These are phyloP conservation scores for Tylopilus sp. DNA, from an alignment of 768 basidiomycete species.

Conservation along the genomic window DNA sequence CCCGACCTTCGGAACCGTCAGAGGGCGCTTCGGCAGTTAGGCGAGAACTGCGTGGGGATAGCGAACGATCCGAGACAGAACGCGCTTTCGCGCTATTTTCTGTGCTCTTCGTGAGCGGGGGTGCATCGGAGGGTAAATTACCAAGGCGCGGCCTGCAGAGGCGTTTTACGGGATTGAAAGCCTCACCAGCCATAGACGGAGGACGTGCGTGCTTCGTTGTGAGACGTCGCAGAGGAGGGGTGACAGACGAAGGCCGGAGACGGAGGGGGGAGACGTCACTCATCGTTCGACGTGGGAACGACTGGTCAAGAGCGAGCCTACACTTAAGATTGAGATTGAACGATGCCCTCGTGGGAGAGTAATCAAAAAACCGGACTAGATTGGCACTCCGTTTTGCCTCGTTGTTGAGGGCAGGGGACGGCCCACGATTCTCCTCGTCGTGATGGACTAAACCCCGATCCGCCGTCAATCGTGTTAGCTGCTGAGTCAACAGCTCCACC, in stretches of 20 bases:
- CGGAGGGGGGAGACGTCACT: slow-evolving; percentile 35
- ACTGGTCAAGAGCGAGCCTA: slow-evolving; percentile 25
- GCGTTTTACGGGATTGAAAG: slow-evolving; percentile 29
- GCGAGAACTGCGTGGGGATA: slow-evolving; percentile 24
- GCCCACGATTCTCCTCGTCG: slow-evolving; percentile 16
- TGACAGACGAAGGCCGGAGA: slow-evolving; percentile 29
- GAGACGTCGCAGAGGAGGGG: slow-evolving; percentile 26
- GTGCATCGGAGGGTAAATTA: slow-evolving; percentile 15
- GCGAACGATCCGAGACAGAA: slow-evolving; percentile 17
- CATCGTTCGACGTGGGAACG: slow-evolving; percentile 34
- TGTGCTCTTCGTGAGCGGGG: slow-evolving; percentile 17
- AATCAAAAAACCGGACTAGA: slow-evolving; percentile 37
- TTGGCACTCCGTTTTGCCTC: slow-evolving; percentile 34
- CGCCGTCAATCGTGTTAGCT: slow-evolving; percentile 32
- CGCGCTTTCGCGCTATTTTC: slow-evolving; percentile 13
- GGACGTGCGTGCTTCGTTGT: slow-evolving; percentile 26
- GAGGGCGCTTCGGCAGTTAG: slow-evolving; percentile 14
- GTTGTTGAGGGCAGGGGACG: slow-evolving; percentile 16
- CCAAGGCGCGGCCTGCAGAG: slow-evolving; percentile 22
- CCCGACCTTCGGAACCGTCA: slow-evolving; percentile 22
- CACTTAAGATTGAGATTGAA: slow-evolving; percentile 33
- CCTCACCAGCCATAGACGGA: slow-evolving; percentile 24
- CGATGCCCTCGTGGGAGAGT: slow-evolving; percentile 33
- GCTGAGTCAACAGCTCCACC: slow-evolving; percentile 34
- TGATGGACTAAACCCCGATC: slow-evolving; percentile 17